phyloP scores from a whole-genome alignment of 2,329 filamentous ascomycete genomes.

The Aspergillus hortae region DNA sequence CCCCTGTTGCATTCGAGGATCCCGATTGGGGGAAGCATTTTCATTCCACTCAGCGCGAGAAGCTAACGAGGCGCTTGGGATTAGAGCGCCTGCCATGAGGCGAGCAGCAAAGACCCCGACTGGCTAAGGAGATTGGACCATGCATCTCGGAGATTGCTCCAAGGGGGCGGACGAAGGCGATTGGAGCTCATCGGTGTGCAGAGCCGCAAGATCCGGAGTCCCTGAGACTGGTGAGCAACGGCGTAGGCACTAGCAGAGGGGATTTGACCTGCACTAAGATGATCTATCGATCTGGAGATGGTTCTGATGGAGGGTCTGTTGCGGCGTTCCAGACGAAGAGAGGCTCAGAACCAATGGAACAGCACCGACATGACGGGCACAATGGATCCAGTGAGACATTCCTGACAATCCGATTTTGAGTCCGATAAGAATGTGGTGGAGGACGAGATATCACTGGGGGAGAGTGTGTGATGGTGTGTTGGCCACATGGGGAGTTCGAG shows the following conservation, averaged over 20 bases:
- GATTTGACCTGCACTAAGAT: neutral
- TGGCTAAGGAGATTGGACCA: neutral
- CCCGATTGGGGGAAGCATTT: neutral
- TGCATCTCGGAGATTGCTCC: neutral
- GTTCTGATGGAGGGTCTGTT: too few species aligned
- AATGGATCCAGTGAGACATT: too few species aligned
- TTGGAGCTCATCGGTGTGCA: neutral
- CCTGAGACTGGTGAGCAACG: neutral
- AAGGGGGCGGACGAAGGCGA: neutral
- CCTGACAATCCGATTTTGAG: too few species aligned
- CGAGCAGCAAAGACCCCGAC: neutral
- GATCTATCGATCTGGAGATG: neutral
- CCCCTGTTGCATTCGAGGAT: neutral
- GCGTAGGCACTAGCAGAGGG: neutral
- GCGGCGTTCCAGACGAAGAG: too few species aligned
- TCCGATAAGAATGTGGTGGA: too few species aligned
- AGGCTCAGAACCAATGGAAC: too few species aligned
- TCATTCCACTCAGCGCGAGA: conserved; percentile 24
- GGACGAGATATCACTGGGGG: too few species aligned
- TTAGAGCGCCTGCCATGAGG: neutral
- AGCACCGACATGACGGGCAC: too few species aligned
- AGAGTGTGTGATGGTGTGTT: too few species aligned
- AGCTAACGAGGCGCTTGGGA: conserved; percentile 3
- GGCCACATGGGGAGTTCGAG: too few species aligned
- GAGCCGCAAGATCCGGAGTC: neutral